A percentile compares a stretch with the other conserved stretches of the same genome.
phyloP scores from a whole-genome alignment of 345 rosid genomes.

The Eucalyptus sp. region DNA sequence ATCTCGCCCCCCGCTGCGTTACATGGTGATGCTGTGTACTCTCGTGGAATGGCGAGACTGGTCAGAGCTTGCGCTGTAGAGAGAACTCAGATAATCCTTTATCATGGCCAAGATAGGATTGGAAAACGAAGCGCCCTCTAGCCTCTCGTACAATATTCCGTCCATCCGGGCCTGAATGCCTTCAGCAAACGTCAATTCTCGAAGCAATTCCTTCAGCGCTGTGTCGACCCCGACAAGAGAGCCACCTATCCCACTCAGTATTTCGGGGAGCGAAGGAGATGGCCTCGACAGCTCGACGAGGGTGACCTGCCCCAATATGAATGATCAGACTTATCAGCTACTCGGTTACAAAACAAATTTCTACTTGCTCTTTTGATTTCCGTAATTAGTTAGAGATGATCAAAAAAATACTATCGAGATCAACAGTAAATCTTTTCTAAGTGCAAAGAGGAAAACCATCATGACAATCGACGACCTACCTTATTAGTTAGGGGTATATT shows the following conservation, averaged over 20 bases:
- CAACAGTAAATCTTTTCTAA: not conserved
- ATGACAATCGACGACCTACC: slow-evolving; percentile 16
- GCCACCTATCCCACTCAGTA: slow-evolving; percentile 60
- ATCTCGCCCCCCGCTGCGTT: not conserved
- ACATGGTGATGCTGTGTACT: not conserved
- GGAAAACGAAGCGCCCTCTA: slow-evolving; percentile 39
- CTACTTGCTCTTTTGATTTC: not conserved
- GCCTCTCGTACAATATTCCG: slow-evolving; percentile 65
- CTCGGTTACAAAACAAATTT: not conserved
- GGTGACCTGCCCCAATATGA: slow-evolving; percentile 37
- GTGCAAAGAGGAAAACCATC: not conserved
- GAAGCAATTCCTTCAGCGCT: slow-evolving; percentile 44
- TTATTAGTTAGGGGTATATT: slow-evolving; percentile 55
- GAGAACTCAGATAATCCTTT: slow-evolving; percentile 65
- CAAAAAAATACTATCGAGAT: not conserved
- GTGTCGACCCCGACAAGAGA: slow-evolving; percentile 63
- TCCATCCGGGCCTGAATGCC: slow-evolving; percentile 94
- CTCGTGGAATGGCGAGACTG: not conserved
- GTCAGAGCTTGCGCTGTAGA: not conserved
- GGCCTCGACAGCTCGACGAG: slow-evolving; percentile 78
- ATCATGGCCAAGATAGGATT: slow-evolving; percentile 49
- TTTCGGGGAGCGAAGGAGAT: slow-evolving; percentile 56
- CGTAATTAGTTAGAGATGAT: not conserved
- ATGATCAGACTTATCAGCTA: not conserved
- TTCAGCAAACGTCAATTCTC: slow-evolving; percentile 35